Percentiles rank a stretch among this genome's conserved stretches.
These are phyloP conservation scores for Globisporangium okanoganense DNA, from an alignment of 352 stramenopile species.

Conservation along the genomic window DNA sequence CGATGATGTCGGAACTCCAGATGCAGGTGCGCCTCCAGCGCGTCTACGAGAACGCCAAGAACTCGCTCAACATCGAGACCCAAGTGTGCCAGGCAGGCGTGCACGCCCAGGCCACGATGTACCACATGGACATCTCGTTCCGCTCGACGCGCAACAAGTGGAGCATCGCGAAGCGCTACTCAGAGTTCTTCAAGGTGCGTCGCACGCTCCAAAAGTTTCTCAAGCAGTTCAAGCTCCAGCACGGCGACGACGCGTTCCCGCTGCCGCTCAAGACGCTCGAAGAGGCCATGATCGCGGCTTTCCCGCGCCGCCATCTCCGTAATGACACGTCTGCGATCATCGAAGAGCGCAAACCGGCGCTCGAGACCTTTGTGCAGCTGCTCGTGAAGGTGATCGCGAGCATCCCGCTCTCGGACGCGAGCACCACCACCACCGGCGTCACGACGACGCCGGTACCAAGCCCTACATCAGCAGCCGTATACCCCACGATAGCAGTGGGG, in stretches of 20 bases:
- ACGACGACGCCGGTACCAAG: slow-evolving; percentile 11
- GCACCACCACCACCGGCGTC: slow-evolving; percentile 5
- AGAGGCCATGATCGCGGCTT: slow-evolving; percentile 40
- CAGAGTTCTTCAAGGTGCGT: slow-evolving; percentile 75
- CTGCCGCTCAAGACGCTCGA: slow-evolving; percentile 51
- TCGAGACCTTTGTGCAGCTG: slow-evolving; percentile 78
- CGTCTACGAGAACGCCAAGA: slow-evolving; percentile 72
- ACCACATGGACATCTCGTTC: slow-evolving; percentile 87
- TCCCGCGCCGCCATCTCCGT: slow-evolving; percentile 73
- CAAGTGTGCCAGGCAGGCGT: slow-evolving; percentile 50
- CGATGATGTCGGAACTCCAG: slow-evolving; percentile 54
- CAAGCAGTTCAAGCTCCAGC: slow-evolving; percentile 53
- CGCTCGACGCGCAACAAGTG: slow-evolving; percentile 82
- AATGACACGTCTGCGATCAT: slow-evolving; percentile 74
- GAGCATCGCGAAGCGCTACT: slow-evolving; percentile 86
- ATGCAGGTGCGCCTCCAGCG: slow-evolving; percentile 65
- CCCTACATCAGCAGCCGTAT: neutral
- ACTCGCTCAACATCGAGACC: slow-evolving; percentile 80
- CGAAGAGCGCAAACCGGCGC: slow-evolving; percentile 52
- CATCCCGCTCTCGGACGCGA: slow-evolving; percentile 49
- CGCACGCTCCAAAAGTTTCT: slow-evolving; percentile 58
- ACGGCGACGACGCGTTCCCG: slow-evolving; percentile 7
- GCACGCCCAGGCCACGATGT: slow-evolving; percentile 67
- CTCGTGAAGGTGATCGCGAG: slow-evolving; percentile 80
- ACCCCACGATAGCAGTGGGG: neutral